Base-by-base conservation (phyloP, 139 green algal species). In the Deuterostichococcus epilithicus region DNA sequence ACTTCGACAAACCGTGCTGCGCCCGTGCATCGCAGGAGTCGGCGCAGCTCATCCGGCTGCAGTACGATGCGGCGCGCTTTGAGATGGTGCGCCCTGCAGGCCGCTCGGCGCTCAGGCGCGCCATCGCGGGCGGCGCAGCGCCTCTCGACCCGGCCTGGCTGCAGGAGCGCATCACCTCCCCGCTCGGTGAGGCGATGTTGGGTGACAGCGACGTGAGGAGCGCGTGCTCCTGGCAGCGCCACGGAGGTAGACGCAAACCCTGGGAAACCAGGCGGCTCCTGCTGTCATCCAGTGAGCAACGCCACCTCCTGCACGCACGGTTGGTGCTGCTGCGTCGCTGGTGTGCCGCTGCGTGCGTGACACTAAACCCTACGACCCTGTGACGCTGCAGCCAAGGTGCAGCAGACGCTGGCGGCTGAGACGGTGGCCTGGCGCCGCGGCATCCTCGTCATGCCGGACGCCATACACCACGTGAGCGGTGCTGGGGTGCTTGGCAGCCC, bases 381-480 rank as follows among this genome's bases (percentile, higher is more conserved):
- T n/a, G n/a, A n/a, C n/a, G 18, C 52, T 72, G 74, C 74, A 72
- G 74, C 59, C 22, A 5, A 26, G 22, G 58, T 77, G 59, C 73
- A 77, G 59, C 33, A 36, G 35, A 71, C 73, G 26, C 59, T 77
- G 35, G 58, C 36, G 35, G 47, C 52, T 23, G 73, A 77, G 58
- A 30, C 25, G 35, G 73, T 77, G 58, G 23, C 69, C 32, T 77
- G 73, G 73, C 69, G 69, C 35, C 58, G 30, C 35, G 73, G 73
- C 18, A 42, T 77, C 35, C 73, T 77, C 35, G 73, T 59, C 58
- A 70, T 77, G 58, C 73, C 73, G 0, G 5, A 8, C 23, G 69
- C 66, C 36, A 28, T 77, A 5, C 37, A 77, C 22, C 35, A 77
- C 59, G 34, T 39, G 8, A 37, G 6, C 10, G 20, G 2, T 39